These are phyloP conservation scores for Lentinula aciculospora DNA, from an alignment of 768 basidiomycete genomes.

Conservation along the genomic window DNA sequence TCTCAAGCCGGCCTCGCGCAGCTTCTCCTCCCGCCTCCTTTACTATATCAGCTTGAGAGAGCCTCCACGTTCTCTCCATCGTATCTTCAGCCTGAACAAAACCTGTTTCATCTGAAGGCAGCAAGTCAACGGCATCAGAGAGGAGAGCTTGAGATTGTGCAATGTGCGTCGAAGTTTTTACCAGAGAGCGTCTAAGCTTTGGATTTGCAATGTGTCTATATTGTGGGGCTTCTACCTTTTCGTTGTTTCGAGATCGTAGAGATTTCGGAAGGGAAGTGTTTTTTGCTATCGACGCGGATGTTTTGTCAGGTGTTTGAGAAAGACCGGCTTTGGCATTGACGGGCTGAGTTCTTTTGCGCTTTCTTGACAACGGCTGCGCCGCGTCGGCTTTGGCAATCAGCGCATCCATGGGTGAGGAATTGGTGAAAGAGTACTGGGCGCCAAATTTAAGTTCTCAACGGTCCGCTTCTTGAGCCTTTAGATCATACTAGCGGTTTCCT, in stretches of 20 bases:
- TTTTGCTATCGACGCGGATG: slow-evolving; percentile 49
- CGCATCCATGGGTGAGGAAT: slow-evolving; percentile 51
- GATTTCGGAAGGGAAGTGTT: slow-evolving; percentile 66
- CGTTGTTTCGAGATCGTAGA: slow-evolving; percentile 47
- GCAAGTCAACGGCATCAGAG: slow-evolving; percentile 69
- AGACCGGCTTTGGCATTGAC: slow-evolving; percentile 9
- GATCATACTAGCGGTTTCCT: no score
- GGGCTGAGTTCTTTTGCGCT: slow-evolving; percentile 28
- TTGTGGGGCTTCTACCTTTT: slow-evolving; percentile 26
- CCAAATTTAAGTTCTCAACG: no score
- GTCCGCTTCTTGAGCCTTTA: no score
- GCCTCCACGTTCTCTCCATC: slow-evolving; percentile 88
- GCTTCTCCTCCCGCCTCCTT: slow-evolving; percentile 68
- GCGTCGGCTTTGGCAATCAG: slow-evolving; percentile 69
- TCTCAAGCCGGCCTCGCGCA: slow-evolving; percentile 67
- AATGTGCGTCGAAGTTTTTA: slow-evolving; percentile 54
- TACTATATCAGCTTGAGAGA: slow-evolving; percentile 75
- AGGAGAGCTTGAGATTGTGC: slow-evolving; percentile 56
- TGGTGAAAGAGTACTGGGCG: no score
- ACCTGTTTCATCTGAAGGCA: slow-evolving; percentile 59
- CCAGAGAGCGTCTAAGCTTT: slow-evolving; percentile 69
- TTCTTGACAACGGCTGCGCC: slow-evolving; percentile 41
- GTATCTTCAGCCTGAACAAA: slow-evolving; percentile 69
- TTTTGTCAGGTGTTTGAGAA: slow-evolving; percentile 34
- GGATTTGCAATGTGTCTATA: slow-evolving; percentile 66